Conservation (phyloP, 1,139 yeast genomes). For the Nematodospora anomalae region DNA sequence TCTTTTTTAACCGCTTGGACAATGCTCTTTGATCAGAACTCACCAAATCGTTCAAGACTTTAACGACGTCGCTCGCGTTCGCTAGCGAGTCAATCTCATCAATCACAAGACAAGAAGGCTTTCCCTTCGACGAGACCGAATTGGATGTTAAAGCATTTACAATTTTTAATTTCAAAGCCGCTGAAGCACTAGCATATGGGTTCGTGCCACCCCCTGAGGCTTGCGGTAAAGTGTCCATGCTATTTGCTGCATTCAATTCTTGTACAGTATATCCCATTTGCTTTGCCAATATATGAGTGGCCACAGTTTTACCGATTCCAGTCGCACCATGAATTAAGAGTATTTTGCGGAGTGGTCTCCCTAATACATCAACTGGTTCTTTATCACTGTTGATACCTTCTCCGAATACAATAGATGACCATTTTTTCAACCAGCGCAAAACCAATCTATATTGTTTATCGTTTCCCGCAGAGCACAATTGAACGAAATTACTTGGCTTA, state of each 20-base stretch:
- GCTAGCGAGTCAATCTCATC: constrained; percentile 93
- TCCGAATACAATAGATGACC: constrained; percentile 72
- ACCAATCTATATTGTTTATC: constrained; percentile 73
- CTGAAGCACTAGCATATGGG: constrained; percentile 21
- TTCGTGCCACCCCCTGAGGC: constrained; percentile 12
- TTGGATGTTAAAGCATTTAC: constrained; percentile 68
- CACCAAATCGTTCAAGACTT: constrained; percentile 60
- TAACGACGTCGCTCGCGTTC: constrained; percentile 72
- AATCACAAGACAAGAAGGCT: constrained; percentile 77
- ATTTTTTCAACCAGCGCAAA: constrained; percentile 76
- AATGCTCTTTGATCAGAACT: constrained; percentile 58
- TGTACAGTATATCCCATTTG: constrained; percentile 80
- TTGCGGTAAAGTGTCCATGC: constrained; percentile 40
- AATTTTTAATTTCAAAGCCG: constrained; percentile 51
- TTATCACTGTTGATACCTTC: constrained; percentile 24
- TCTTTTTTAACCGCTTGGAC: constrained; percentile 14
- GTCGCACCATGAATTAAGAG: constrained; percentile 88
- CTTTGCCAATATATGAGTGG: constrained; percentile 79
- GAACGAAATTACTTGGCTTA: constrained; percentile 67
- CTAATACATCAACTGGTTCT: constrained; percentile 50
- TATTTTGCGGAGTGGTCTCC: constrained; percentile 71
- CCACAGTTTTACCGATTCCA: constrained; percentile 93
- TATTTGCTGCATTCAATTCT: constrained; percentile 89
- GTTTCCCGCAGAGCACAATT: constrained; percentile 71
- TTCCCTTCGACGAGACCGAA: constrained; percentile 51